These are phyloP conservation scores for Rosa chinensis DNA, from an alignment of 306 rosid genomes.

Conservation along the genomic window DNA sequence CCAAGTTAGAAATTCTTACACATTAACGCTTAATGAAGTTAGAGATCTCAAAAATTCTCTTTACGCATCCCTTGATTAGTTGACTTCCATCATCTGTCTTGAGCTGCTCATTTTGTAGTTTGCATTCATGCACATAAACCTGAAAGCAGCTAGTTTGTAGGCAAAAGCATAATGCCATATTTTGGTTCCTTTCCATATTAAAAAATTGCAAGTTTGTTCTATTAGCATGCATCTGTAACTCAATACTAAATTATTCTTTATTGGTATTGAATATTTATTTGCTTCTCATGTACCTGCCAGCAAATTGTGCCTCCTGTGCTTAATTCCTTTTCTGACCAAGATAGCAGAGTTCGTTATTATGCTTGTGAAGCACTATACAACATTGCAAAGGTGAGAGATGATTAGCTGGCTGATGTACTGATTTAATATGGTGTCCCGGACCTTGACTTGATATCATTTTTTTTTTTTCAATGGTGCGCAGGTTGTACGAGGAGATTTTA, in stretches of 20 bases:
- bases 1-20: background rate
- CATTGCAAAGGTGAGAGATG: slow-evolving; percentile 84
- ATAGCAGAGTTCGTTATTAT: slow-evolving; percentile 98
- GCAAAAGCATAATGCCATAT: background rate
- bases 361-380: slow-evolving; percentile 97
- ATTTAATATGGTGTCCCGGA: slow-evolving; percentile 19
- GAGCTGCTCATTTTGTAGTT: background rate
- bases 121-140: background rate
- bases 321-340: slow-evolving; percentile 88
- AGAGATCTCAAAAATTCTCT: background rate
- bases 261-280: slow-evolving; percentile 7
- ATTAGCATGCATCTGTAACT: background rate
- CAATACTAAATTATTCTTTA: background rate
- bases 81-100: background rate
- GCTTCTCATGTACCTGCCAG: slow-evolving; percentile 51
- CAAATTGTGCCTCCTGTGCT: slow-evolving; percentile 95
- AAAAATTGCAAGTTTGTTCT: background rate
- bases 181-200: background rate
- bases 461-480: slow-evolving; percentile 35
- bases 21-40: background rate
- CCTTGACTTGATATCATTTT: slow-evolving; percentile 29
- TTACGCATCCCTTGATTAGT: background rate
- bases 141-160: background rate
- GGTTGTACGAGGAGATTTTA: slow-evolving; percentile 99
- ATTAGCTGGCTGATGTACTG: slow-evolving; percentile 23